Conservation (phyloP, 805 yeast species). For the Debaryomyces tyrocola region DNA sequence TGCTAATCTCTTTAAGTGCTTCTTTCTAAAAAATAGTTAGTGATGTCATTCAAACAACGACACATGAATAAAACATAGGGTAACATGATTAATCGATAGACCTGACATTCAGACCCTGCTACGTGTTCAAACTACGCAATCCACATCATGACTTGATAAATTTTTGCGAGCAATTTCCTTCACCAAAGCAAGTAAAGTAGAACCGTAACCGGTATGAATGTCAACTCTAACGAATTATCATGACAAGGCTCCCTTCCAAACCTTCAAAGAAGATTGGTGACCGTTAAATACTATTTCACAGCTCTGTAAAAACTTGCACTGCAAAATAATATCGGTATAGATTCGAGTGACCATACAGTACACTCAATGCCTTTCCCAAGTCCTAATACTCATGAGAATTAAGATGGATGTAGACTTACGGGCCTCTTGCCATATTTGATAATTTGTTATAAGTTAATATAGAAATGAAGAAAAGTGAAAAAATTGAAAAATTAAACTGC, state of each 20-base stretch:
- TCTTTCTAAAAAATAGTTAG: conserved; percentile 64
- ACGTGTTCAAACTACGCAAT: background rate
- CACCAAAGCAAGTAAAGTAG: background rate
- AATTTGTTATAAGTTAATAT: conserved; percentile 15
- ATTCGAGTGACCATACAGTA: background rate
- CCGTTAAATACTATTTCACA: conserved; percentile 8
- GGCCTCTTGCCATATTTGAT: conserved; percentile 54
- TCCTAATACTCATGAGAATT: background rate
- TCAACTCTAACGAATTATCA: conserved; percentile 31
- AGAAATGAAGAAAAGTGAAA: conserved; percentile 9
- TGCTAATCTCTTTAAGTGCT: conserved; percentile 99
- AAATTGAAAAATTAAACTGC: conserved; percentile 6
- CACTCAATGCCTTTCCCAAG: background rate
- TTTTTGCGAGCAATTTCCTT: background rate
- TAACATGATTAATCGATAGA: conserved; percentile 1
- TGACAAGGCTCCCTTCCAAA: conserved; percentile 53
- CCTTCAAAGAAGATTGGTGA: conserved; percentile 11
- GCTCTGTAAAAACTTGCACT: background rate
- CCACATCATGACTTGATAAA: background rate
- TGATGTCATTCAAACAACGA: conserved; percentile 9
- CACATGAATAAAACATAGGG: background rate
- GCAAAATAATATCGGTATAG: conserved; percentile 5
- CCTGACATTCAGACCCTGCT: background rate
- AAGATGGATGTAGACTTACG: conserved; percentile 37
- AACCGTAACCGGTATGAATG: background rate